These are phyloP conservation scores for Leavenworthia alabamica DNA, from an alignment of 345 rosid species.

Conservation along the genomic window DNA sequence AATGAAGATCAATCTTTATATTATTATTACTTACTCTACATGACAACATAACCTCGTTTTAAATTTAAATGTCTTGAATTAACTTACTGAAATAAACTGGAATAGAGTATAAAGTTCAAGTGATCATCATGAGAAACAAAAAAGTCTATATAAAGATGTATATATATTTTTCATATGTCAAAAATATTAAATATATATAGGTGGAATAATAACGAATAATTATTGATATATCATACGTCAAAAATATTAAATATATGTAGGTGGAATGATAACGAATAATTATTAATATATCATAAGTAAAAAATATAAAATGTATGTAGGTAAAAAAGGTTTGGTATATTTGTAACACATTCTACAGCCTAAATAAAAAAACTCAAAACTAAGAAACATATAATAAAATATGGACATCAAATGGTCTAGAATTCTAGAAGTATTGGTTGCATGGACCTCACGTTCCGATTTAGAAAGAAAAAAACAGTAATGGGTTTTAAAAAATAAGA, in stretches of 20 bases:
- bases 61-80: background rate
- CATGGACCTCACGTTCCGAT: too few relatives aligned
- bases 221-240: background rate
- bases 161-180: background rate
- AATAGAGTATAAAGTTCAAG: conserved; percentile 4
- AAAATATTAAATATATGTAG: conserved; percentile 8
- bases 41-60: background rate
- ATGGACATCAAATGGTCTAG: background rate
- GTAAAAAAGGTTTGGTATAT: background rate
- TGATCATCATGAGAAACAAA: background rate
- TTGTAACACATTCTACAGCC: background rate
- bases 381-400: background rate
- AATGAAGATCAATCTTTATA: conserved; percentile 2
- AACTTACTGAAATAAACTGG: background rate
- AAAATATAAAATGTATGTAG: conserved; percentile 9
- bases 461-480: too few relatives aligned
- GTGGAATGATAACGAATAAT: too few relatives aligned
- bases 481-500: background rate
- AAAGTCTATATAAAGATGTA: background rate
- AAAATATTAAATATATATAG: conserved; percentile 8
- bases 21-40: background rate
- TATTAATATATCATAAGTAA: background rate
- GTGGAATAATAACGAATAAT: too few relatives aligned
- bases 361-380: background rate
- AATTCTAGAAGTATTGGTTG: background rate